Conservation (phyloP, 75 land plant species). For the Larix kaempferi region DNA sequence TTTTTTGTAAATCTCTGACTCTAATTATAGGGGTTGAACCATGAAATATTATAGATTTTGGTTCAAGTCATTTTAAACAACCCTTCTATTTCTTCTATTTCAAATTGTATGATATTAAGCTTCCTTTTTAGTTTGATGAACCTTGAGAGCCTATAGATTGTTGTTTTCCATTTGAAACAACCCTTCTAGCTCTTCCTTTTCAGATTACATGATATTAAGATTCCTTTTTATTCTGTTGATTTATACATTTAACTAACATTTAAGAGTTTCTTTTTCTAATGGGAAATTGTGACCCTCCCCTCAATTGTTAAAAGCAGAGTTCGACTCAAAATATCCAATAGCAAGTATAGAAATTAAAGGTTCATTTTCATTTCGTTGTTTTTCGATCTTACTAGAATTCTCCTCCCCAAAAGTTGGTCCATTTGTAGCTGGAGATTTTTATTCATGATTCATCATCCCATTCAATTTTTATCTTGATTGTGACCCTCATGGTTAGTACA, state of each 20-base stretch:
- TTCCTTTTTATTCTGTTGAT: conserved; percentile 18
- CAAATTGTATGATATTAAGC: too few relatives aligned
- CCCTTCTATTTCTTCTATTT: too few relatives aligned
- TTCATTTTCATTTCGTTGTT: conserved; percentile 4
- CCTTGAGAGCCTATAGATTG: conserved; percentile 20
- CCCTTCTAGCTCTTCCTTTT: conserved; percentile 31
- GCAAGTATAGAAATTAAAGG: not conserved
- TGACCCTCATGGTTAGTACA: conserved; percentile 56
- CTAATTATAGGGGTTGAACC: conserved; percentile 32
- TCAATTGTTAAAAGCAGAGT: not conserved
- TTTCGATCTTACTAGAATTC: conserved; percentile 12
- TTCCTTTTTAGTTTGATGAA: too few relatives aligned
- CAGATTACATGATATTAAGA: conserved; percentile 12
- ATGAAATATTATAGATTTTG: too few relatives aligned
- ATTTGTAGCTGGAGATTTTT: conserved; percentile 13
- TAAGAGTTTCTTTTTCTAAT: conserved; percentile 10
- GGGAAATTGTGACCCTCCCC: conserved; percentile 8
- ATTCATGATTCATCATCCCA: conserved; percentile 21
- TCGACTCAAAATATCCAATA: conserved; percentile 6
- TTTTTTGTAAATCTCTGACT: conserved; percentile 21
- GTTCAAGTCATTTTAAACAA: too few relatives aligned
- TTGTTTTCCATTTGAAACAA: conserved; percentile 27
- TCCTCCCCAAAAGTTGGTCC: too few relatives aligned
- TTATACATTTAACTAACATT: conserved; percentile 16
- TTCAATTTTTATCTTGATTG: conserved; percentile 36